Conservation (phyloP, 1,284 basidiomycete genomes). For the Phellopilus nigrolimitatus region DNA sequence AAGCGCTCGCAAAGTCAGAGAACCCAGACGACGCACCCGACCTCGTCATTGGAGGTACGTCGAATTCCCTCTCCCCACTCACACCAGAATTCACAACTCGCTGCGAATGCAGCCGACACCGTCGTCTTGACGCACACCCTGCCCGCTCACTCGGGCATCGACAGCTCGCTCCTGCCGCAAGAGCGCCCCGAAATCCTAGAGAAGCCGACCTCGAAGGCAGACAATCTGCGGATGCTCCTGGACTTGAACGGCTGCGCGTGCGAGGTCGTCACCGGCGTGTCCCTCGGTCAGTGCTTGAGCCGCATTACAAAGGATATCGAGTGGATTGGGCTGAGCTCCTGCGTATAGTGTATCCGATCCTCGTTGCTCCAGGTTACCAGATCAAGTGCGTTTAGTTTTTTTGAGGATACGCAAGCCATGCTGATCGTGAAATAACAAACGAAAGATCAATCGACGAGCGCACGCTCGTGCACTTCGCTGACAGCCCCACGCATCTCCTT, state of each 20-base stretch:
- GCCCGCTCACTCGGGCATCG: constrained; percentile 48
- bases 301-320: neutral
- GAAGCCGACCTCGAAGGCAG: constrained; percentile 77
- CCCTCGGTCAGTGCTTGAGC: constrained; percentile 50
- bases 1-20: constrained; percentile 36
- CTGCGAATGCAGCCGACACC: constrained; percentile 67
- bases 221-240: constrained; percentile 85
- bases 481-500: constrained; percentile 62
- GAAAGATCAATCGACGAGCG: constrained; percentile 78
- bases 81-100: constrained; percentile 7
- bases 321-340: neutral
- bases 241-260: constrained; percentile 83
- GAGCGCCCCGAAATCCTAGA: constrained; percentile 75
- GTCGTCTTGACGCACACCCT: constrained; percentile 80
- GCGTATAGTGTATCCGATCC: constrained; percentile 68
- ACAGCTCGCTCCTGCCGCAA: constrained; percentile 43
- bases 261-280: constrained; percentile 89
- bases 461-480: constrained; percentile 75
- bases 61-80: neutral
- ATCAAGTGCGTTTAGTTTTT: constrained; percentile 54
- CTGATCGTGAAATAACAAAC: neutral
- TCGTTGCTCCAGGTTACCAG: constrained; percentile 82
- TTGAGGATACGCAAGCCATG: neutral
- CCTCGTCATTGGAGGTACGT: constrained; percentile 83
- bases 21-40: constrained; percentile 85